Evolutionary conservation across 352 stramenopile genomes (phyloP), one percentile per base, ranked within the genome.

Genomic region (Pythium sukuiense): DNA sequence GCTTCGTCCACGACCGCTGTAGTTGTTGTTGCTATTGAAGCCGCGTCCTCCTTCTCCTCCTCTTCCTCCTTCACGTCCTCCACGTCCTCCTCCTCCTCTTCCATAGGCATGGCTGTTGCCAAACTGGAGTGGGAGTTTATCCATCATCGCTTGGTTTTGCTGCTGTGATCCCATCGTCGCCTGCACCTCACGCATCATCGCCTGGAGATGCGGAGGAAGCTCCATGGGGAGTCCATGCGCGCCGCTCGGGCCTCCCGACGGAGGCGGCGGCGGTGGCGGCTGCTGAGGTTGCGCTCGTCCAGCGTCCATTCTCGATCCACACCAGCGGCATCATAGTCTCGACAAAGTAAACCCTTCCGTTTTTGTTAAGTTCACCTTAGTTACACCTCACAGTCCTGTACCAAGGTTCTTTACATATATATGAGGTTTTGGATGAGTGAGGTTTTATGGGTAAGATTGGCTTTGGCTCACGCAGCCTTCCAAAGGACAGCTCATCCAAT

Each of bases 161-260:
- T 30, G 39, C 35, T 33, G 35, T 30, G 39, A 29, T 6, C 56
- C 52, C 24, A 62, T 24, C 9, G 33, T 64, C 26, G 8, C 39
- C 37, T 63, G 70, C 77, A 88, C 76, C 63, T 88, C 79, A 1
- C 61, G 68, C 76, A 88, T 83, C 76, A 88, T 85, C 8, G 50
- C 53, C 41, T 85, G 81, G 2, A 89, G 52, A 16, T 89, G 74
- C 24, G 73, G 76, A 14, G 80, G 79, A 26, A 91, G 67, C 27
- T 63, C n/a, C 50, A 53, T 62, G 14, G 35, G 16, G 18, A 20
- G 16, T 29, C 9, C n/a, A 20, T 20, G 41, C 26, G 20, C 8
- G 8, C 49, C 35, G 11, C 29, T 46, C 4, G 55, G 55, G 54
- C 48, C 67, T 26, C 55, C n/a, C 4, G 37, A 53, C 24, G 43